These are phyloP conservation scores for Exophiala spinifera DNA, from an alignment of 2,329 filamentous ascomycete genomes.

Conservation along the genomic window DNA sequence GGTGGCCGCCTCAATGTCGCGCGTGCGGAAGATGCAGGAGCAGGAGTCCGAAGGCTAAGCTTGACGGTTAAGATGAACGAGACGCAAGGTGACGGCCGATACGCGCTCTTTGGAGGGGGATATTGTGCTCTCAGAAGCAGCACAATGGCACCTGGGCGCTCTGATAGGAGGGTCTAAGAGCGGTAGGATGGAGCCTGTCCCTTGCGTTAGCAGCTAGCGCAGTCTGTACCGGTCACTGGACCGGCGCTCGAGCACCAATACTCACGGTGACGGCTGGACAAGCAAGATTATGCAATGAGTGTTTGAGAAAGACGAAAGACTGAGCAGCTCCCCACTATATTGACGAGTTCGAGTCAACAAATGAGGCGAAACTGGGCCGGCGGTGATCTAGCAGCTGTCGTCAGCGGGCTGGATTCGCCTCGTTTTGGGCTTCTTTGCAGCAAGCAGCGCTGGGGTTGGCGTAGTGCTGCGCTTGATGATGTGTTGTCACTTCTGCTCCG, in stretches of 20 bases:
- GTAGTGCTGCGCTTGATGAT: constrained; percentile 35
- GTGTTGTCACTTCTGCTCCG: constrained; percentile 38
- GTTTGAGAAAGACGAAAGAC: constrained; percentile 14
- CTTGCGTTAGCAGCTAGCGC: constrained; percentile 45
- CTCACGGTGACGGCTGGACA: constrained; percentile 11
- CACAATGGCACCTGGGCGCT: constrained; percentile 17
- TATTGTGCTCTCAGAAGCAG: constrained; percentile 21
- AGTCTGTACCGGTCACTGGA: constrained; percentile 43
- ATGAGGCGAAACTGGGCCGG: constrained; percentile 25
- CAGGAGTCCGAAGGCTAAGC: constrained; percentile 20
- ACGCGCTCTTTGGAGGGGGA: constrained; percentile 20
- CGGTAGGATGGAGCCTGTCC: constrained; percentile 39
- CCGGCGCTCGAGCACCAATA: constrained; percentile 29
- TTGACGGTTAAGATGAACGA: constrained; percentile 10
- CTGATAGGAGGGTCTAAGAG: constrained; percentile 44
- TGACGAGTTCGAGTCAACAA: constrained; percentile 21
- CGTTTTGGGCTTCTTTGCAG: constrained; percentile 46
- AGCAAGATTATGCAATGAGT: constrained; percentile 4
- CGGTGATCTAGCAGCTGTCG: constrained; percentile 12
- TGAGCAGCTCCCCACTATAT: constrained; percentile 23
- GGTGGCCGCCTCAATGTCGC: constrained; percentile 19
- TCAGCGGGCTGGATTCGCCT: constrained; percentile 24
- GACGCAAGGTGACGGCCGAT: constrained; percentile 14
- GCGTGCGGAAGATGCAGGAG: constrained; percentile 15
- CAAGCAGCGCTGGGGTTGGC: constrained; percentile 38